These are phyloP conservation scores for Candida sithepensis DNA, from an alignment of 805 yeast genomes.

Conservation along the genomic window DNA sequence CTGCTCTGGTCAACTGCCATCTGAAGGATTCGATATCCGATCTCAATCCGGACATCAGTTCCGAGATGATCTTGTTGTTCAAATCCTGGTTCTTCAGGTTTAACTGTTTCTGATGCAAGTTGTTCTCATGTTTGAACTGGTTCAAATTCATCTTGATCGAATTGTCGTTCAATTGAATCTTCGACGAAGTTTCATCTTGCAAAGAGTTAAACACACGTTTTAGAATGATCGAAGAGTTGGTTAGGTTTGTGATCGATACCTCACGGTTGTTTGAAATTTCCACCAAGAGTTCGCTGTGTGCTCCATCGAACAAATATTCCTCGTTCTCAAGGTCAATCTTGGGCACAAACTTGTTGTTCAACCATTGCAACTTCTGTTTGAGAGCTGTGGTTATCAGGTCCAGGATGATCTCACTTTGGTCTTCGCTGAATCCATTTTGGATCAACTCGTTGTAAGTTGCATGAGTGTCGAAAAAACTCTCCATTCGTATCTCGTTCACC, in stretches of 20 bases:
- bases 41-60: conserved; percentile 74
- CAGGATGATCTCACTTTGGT: conserved; percentile 60
- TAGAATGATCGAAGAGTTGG: conserved; percentile 61
- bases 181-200: conserved; percentile 68
- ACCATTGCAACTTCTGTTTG: conserved; percentile 39
- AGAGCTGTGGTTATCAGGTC: conserved; percentile 35
- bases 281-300: conserved; percentile 78
- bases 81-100: conserved; percentile 75
- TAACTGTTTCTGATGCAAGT: conserved; percentile 64
- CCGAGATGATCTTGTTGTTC: conserved; percentile 78
- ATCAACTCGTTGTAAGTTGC: conserved; percentile 50
- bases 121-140: conserved; percentile 83
- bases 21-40: conserved; percentile 85
- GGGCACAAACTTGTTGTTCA: conserved; percentile 47
- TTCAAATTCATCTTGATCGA: conserved; percentile 72
- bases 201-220: conserved; percentile 70
- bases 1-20: conserved; percentile 92
- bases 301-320: conserved; percentile 84
- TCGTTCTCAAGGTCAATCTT: conserved; percentile 81
- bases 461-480: conserved; percentile 57
- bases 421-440: conserved; percentile 54
- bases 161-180: conserved; percentile 61
- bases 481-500: conserved; percentile 25
- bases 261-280: conserved; percentile 75
- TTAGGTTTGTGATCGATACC: conserved; percentile 60